These are phyloP conservation scores for Cadophora sp. DNA, from an alignment of 2,329 filamentous ascomycete genomes.

Conservation along the genomic window DNA sequence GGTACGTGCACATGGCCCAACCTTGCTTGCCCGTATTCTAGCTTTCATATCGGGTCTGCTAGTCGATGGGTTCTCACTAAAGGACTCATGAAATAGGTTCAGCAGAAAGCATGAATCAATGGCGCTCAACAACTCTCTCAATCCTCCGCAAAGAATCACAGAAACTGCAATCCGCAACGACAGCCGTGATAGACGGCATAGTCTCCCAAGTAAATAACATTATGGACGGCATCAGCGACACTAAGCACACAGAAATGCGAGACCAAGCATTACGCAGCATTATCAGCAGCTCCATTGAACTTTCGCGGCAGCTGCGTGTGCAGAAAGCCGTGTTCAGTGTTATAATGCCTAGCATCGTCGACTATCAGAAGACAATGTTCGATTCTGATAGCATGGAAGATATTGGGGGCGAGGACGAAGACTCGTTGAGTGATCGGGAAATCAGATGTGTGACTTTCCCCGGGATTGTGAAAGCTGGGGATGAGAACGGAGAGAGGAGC, in stretches of 20 bases:
- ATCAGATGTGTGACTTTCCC: constrained; percentile 70
- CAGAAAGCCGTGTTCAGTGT: constrained; percentile 65
- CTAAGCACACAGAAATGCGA: constrained; percentile 47
- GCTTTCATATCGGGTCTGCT: background rate
- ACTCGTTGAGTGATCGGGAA: constrained; percentile 56
- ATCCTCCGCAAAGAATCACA: constrained; percentile 61
- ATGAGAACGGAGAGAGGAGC: constrained; percentile 66
- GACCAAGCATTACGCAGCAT: constrained; percentile 61
- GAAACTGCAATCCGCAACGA: constrained; percentile 55
- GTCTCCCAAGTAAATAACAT: constrained; percentile 56
- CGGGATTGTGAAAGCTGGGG: constrained; percentile 67
- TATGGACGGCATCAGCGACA: constrained; percentile 53
- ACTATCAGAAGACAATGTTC: constrained; percentile 62
- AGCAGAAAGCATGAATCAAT: constrained; percentile 65
- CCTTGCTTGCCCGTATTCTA: background rate
- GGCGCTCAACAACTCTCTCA: constrained; percentile 69
- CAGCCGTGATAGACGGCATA: constrained; percentile 50
- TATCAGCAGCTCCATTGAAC: constrained; percentile 59
- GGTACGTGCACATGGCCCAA: constrained; percentile 27
- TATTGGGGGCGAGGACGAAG: constrained; percentile 66
- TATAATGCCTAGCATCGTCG: constrained; percentile 58
- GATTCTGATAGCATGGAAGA: constrained; percentile 69
- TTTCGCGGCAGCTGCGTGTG: constrained; percentile 61
- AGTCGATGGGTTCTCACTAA: background rate
- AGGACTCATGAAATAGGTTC: constrained; percentile 45